Evolutionary conservation across 768 basidiomycete species (phyloP).

Genomic region (Kwoniella europaea): DNA sequence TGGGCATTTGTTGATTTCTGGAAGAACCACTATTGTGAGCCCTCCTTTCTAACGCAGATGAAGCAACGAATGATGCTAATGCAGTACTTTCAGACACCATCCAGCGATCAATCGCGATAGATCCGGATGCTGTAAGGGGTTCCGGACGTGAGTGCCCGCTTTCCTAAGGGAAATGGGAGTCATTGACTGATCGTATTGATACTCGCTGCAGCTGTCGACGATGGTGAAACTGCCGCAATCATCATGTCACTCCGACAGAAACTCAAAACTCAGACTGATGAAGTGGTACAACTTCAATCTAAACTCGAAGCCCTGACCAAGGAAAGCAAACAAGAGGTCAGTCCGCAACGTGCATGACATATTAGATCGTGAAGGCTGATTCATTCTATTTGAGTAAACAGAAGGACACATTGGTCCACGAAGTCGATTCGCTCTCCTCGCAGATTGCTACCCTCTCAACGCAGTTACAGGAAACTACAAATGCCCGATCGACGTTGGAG

Average conservation of each 20-base stretch:
- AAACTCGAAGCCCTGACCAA: constrained; percentile 51
- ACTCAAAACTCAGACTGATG: constrained; percentile 73
- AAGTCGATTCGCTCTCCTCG: constrained; percentile 52
- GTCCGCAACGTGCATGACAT: constrained; percentile 7
- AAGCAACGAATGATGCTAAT: constrained; percentile 17
- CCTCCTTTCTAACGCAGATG: background rate
- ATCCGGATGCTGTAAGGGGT: constrained; percentile 58
- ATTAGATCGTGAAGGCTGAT: constrained; percentile 1
- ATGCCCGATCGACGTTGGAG: constrained; percentile 11
- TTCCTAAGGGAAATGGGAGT: background rate
- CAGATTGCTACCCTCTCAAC: constrained; percentile 46
- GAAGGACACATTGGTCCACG: constrained; percentile 48
- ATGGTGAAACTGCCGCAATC: constrained; percentile 77
- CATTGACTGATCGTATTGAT: background rate
- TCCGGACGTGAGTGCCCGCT: constrained; percentile 38
- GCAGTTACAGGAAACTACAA: constrained; percentile 32
- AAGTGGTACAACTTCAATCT: constrained; percentile 59
- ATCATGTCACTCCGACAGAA: constrained; percentile 82
- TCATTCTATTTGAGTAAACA: constrained; percentile 8
- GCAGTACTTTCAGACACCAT: constrained; percentile 56
- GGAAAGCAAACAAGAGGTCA: constrained; percentile 56
- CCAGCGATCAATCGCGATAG: constrained; percentile 60
- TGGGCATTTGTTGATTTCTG: constrained; percentile 98
- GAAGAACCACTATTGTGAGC: constrained; percentile 95
- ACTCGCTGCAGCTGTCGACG: constrained; percentile 61